A percentile compares a stretch with the other conserved stretches of the same genome.
phyloP scores from a whole-genome alignment of 2,329 filamentous ascomycete species.

The Cordyceps militaris region DNA sequence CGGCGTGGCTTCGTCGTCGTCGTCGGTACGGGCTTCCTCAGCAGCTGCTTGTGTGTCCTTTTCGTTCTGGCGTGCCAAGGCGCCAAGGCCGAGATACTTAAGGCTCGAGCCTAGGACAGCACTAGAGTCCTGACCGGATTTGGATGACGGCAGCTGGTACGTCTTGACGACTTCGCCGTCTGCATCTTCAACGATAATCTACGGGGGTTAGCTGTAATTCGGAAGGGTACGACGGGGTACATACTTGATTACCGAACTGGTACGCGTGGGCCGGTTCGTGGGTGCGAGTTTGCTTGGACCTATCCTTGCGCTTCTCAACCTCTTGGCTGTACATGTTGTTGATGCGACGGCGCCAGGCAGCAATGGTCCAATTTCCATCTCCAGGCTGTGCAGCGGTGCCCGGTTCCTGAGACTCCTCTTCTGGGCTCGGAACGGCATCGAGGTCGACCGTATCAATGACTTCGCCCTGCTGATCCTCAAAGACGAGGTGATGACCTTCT shows the following conservation, averaged over 20 bases:
- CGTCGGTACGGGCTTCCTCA: conserved; percentile 26
- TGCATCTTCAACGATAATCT: conserved; percentile 83
- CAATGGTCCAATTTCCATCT: conserved; percentile 27
- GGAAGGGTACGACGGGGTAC: conserved; percentile 19
- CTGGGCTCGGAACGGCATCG: conserved; percentile 6
- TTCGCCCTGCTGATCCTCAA: conserved; percentile 83
- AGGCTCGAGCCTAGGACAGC: conserved; percentile 38
- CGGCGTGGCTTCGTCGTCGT: conserved; percentile 20
- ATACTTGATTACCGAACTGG: conserved; percentile 72
- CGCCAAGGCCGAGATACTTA: conserved; percentile 48
- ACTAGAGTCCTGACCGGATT: conserved; percentile 34
- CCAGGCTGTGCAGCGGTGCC: background rate
- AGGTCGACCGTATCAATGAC: conserved; percentile 56
- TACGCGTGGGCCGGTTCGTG: conserved; percentile 74
- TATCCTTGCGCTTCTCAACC: conserved; percentile 53
- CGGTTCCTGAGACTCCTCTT: conserved; percentile 13
- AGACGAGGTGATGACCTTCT: conserved; percentile 70
- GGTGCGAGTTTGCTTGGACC: conserved; percentile 46
- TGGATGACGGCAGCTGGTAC: conserved; percentile 62
- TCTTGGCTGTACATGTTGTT: conserved; percentile 52
- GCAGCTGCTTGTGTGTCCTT: conserved; percentile 26
- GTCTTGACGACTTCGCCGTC: conserved; percentile 82
- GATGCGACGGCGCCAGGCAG: conserved; percentile 42
- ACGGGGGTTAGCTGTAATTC: conserved; percentile 21
- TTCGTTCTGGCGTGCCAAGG: conserved; percentile 34